Evolutionary conservation across 2,329 filamentous ascomycete genomes (phyloP).

Genomic region (Talaromyces sp.): DNA sequence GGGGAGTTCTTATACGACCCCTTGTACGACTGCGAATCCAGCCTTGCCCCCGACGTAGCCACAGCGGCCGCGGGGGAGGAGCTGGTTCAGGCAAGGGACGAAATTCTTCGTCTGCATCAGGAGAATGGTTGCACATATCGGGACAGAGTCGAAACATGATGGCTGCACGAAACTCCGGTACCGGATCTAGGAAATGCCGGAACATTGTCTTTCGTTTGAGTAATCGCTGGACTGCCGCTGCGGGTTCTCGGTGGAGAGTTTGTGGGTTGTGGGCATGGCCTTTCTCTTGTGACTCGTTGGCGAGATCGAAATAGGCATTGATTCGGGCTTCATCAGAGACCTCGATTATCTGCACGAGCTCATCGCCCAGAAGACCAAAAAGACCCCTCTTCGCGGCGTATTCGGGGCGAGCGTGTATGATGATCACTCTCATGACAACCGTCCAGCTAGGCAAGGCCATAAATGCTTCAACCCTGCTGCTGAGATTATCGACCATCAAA

Average conservation of each 20-base stretch:
- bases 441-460: neutral
- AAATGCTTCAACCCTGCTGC: neutral
- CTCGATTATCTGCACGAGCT: neutral
- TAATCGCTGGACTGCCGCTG: neutral
- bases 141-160: neutral
- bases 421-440: neutral
- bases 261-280: neutral
- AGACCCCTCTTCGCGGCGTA: neutral
- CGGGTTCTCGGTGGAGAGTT: neutral
- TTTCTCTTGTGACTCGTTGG: neutral
- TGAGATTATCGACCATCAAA: neutral
- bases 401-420: neutral
- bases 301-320: neutral
- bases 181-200: neutral
- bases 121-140: neutral
- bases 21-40: neutral
- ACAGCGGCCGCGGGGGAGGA: neutral
- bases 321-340: neutral
- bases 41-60: neutral
- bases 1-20: neutral
- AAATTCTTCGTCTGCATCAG: neutral
- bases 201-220: neutral
- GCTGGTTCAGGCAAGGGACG: neutral
- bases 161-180: neutral
- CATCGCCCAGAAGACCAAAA: neutral